These are phyloP conservation scores for Acanthamoeba culbertsoni DNA, from an alignment of 208 protist species.

Conservation along the genomic window DNA sequence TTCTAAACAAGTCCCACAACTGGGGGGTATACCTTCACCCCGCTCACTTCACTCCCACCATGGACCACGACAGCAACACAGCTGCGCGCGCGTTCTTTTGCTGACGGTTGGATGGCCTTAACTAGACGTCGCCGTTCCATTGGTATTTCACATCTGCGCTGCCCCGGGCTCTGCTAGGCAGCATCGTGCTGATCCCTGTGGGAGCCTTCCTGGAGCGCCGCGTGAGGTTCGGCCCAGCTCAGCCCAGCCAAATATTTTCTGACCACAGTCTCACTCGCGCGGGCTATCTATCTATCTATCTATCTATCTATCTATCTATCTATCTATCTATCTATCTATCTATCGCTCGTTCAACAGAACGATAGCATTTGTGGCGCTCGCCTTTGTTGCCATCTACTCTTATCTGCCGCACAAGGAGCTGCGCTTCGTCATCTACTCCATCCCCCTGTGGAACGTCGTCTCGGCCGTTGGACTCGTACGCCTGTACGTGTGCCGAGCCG, in stretches of 20 bases:
- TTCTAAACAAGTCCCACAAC: constrained; percentile 85
- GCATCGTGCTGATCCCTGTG: constrained; percentile 24
- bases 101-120: not conserved
- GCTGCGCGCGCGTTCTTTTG: not conserved
- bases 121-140: constrained; percentile 74
- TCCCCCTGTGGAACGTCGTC: constrained; percentile 87
- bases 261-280: not conserved
- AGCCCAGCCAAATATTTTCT: not conserved
- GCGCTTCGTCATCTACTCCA: constrained; percentile 91
- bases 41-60: not conserved
- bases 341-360: not conserved
- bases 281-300: too few relatives aligned
- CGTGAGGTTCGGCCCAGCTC: not conserved
- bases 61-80: not conserved
- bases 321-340: too few relatives aligned
- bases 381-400: constrained; percentile 87
- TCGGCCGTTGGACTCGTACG: constrained; percentile 74
- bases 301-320: too few relatives aligned
- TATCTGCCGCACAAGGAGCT: constrained; percentile 93
- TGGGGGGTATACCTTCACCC: constrained; percentile 84
- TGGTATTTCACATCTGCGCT: constrained; percentile 91
- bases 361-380: constrained; percentile 71
- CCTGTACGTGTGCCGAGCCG: not conserved
- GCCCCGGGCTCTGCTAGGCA: constrained; percentile 79
- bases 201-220: not conserved